Percentiles rank a stretch among this genome's conserved stretches.
Evolutionary conservation across 495 filamentous ascomycete genomes (phyloP).

Genomic region (Parathielavia appendiculata): DNA sequence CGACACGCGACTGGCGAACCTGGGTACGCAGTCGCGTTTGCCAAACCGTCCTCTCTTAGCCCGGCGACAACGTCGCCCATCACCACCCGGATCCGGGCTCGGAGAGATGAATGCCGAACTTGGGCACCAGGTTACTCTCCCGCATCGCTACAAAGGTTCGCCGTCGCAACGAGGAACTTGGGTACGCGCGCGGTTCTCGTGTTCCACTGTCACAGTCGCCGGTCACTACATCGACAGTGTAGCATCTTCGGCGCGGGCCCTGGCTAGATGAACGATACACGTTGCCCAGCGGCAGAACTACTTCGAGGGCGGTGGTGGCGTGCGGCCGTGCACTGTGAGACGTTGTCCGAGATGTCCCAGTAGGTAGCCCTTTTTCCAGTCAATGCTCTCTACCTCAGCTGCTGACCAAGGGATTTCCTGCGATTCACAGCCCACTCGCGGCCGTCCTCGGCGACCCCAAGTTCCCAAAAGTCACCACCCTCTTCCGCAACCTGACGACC

Average conservation of each 20-base stretch:
- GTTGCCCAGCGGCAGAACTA: conserved; percentile 37
- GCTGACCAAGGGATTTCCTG: not conserved
- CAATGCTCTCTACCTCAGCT: not conserved
- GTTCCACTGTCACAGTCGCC: too few species aligned
- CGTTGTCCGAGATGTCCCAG: conserved; percentile 25
- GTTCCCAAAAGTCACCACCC: conserved; percentile 26
- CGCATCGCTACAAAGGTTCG: too few species aligned
- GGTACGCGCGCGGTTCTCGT: too few species aligned
- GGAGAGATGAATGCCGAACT: too few species aligned
- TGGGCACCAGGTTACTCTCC: too few species aligned
- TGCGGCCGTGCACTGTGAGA: conserved; percentile 39
- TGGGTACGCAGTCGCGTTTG: too few species aligned
- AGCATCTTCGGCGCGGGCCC: conserved; percentile 35
- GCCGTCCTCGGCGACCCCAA: conserved; percentile 31
- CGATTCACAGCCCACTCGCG: conserved; percentile 24
- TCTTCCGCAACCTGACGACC: not conserved
- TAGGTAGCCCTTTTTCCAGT: conserved; percentile 14
- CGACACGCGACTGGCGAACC: too few species aligned
- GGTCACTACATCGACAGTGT: too few species aligned
- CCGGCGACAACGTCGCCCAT: too few species aligned
- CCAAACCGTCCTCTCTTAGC: too few species aligned
- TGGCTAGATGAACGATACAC: conserved; percentile 35
- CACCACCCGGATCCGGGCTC: too few species aligned
- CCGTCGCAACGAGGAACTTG: too few species aligned
- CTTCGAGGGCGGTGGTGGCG: conserved; percentile 38